Base-by-base conservation (phyloP, 768 basidiomycete genomes). In the Amylocystis lapponica region DNA sequence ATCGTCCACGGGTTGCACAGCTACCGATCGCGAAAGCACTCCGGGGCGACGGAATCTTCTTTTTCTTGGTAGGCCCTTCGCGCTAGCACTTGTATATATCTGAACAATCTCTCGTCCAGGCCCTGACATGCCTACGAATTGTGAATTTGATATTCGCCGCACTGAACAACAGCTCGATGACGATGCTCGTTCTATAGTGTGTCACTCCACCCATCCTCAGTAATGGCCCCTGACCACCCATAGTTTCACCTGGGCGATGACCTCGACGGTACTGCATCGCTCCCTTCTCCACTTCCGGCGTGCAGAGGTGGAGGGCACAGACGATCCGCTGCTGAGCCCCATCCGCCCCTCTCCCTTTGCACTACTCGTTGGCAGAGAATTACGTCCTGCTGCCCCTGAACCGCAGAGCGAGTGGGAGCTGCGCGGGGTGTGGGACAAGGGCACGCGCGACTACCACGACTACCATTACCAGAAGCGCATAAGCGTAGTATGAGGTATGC, bases 161-260 rank as follows among this genome's bases (percentile, higher is more conserved):
- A 10, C 25, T 46, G 7, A 43, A 43, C 20, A 45, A 53, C 20
- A 52, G 62, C 3, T 56, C 61, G 20, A 36, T 60, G 16, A 52
- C 47, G 8, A 47, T 66, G 38, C 41, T 64, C 22, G 48, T 45
- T 6, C 56, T 58, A 14, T 64, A 59, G 64, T 66, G 20, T 20
- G 40, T 33, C 21, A 8, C 5, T 16, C 16, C 14, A 6, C 5
- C n/a, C 19, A 30, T 41, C 12, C 39, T 23, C 27, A 13, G 36
- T 38, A n/a, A 26, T 17, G 27, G 27, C 14, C 11, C 39, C 31
- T 26, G 20, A 7, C 17, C 20, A 4, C 14, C 11, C 14, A 13
- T 23, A 67, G 66, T 44, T 62, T 63, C 47, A 51, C 62, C 16
- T 67, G 65, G 65, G 52, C 64, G 3, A 59, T 62, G 59, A 62